Percentiles rank a stretch among this genome's conserved stretches.
Evolutionary conservation across 2,329 filamentous ascomycete genomes (phyloP).

Genomic region (Phoma herbarum): DNA sequence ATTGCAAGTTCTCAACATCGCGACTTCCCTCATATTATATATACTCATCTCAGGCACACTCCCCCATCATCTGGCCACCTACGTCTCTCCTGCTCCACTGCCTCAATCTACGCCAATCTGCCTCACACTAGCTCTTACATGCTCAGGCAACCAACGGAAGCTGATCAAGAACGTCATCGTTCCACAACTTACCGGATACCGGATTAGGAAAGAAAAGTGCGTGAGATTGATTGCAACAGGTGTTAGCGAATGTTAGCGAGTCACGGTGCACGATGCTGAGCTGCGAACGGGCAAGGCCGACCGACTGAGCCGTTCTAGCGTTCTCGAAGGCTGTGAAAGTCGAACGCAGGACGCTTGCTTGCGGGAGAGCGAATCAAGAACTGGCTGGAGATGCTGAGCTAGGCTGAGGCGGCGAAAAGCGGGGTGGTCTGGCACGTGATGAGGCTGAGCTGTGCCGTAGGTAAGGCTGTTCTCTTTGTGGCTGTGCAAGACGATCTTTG

Average conservation of each 20-base stretch:
- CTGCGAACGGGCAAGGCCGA: not conserved
- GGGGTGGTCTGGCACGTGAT: slow-evolving; percentile 2
- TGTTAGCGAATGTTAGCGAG: not conserved
- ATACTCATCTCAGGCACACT: not conserved
- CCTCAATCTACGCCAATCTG: slow-evolving; percentile 7
- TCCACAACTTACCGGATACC: slow-evolving; percentile 2
- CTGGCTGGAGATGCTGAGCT: not conserved
- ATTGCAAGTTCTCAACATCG: not conserved
- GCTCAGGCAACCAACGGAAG: slow-evolving; percentile 7
- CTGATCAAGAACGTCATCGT: slow-evolving; percentile 2
- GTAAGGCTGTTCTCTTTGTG: not conserved
- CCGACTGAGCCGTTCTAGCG: slow-evolving; percentile 7
- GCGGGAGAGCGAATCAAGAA: not conserved
- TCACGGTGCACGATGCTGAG: too few species aligned
- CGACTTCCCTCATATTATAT: not conserved
- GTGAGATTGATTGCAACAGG: not conserved
- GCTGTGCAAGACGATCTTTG: slow-evolving; percentile 1
- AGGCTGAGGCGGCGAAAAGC: not conserved
- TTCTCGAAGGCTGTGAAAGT: slow-evolving; percentile 16
- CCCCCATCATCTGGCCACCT: slow-evolving; percentile 11
- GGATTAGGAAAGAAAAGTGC: not conserved
- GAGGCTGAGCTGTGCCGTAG: slow-evolving; percentile 17
- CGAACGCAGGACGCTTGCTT: not conserved
- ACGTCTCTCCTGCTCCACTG: slow-evolving; percentile 4
- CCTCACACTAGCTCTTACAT: slow-evolving; percentile 7